Percentiles rank a stretch among this genome's conserved stretches.
These are phyloP conservation scores for Fomitiporia mediterranea DNA, from an alignment of 1,284 basidiomycete genomes.

Conservation along the genomic window DNA sequence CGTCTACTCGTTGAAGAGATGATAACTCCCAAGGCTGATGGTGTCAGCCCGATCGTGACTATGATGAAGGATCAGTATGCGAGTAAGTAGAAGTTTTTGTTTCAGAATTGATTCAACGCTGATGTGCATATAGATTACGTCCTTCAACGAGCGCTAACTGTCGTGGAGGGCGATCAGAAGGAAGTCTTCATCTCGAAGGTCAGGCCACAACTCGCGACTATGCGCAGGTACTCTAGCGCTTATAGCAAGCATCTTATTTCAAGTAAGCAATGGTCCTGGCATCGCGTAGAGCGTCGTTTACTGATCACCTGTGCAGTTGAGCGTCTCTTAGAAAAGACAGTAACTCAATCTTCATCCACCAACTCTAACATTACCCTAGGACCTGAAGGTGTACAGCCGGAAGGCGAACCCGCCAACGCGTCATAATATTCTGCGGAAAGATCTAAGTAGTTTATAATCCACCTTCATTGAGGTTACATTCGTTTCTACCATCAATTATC, in stretches of 20 bases:
- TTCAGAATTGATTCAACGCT: constrained; percentile 10
- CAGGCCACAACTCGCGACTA: constrained; percentile 60
- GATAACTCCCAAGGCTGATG: constrained; percentile 58
- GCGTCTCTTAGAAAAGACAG: constrained; percentile 49
- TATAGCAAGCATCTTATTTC: constrained; percentile 78
- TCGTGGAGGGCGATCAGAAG: constrained; percentile 71
- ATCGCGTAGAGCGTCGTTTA: neutral
- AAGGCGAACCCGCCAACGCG: constrained; percentile 6
- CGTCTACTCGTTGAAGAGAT: constrained; percentile 78
- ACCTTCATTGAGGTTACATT: constrained; percentile 6
- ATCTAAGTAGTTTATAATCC: constrained; percentile 10
- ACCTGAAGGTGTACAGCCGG: constrained; percentile 4
- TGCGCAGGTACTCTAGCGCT: constrained; percentile 66
- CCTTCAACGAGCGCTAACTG: constrained; percentile 67
- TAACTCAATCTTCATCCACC: neutral
- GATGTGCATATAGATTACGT: constrained; percentile 60
- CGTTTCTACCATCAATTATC: constrained; percentile 11
- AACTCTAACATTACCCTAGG: constrained; percentile 6
- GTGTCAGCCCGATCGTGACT: constrained; percentile 56
- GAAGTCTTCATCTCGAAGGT: constrained; percentile 58
- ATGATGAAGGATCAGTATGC: constrained; percentile 94
- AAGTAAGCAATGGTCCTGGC: constrained; percentile 45
- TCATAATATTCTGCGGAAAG: constrained; percentile 9
- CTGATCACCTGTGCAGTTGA: constrained; percentile 46
- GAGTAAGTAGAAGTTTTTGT: constrained; percentile 47